These are phyloP conservation scores for Beauveria caledonica DNA, from an alignment of 2,329 filamentous ascomycete species.

Conservation along the genomic window DNA sequence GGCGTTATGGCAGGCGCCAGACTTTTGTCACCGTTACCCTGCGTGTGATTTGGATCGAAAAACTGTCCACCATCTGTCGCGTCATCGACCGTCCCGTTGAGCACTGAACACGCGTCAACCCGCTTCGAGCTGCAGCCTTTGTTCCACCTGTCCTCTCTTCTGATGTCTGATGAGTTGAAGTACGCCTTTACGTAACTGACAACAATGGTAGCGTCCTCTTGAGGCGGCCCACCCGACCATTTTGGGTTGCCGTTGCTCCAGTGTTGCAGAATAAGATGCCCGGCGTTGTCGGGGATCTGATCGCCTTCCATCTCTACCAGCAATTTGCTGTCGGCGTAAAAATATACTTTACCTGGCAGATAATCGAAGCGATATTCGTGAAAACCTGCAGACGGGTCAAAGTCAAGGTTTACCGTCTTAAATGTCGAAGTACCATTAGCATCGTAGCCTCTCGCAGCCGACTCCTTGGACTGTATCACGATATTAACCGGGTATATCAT, in stretches of 20 bases:
- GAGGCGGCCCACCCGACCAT: conserved; percentile 67
- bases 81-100: conserved; percentile 3
- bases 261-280: conserved; percentile 64
- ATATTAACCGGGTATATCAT: conserved; percentile 57
- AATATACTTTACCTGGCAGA: conserved; percentile 51
- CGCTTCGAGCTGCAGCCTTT: not conserved
- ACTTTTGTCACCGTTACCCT: conserved; percentile 1
- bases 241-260: conserved; percentile 67
- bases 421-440: conserved; percentile 53
- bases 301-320: conserved; percentile 49
- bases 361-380: conserved; percentile 81
- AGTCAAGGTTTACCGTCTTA: conserved; percentile 49
- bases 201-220: conserved; percentile 50
- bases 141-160: conserved; percentile 31
- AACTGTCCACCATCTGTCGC: conserved; percentile 8
- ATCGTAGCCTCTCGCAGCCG: conserved; percentile 51
- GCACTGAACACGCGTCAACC: conserved; percentile 6
- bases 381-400: conserved; percentile 56
- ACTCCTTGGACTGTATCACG: conserved; percentile 61
- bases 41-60: conserved; percentile 7
- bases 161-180: conserved; percentile 58
- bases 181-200: conserved; percentile 69
- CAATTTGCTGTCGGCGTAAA: conserved; percentile 57
- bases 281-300: conserved; percentile 50
- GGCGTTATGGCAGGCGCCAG: not conserved